Evolutionary conservation across 345 rosid genomes (phyloP).

Genomic region (Lumnitzera racemosa): DNA sequence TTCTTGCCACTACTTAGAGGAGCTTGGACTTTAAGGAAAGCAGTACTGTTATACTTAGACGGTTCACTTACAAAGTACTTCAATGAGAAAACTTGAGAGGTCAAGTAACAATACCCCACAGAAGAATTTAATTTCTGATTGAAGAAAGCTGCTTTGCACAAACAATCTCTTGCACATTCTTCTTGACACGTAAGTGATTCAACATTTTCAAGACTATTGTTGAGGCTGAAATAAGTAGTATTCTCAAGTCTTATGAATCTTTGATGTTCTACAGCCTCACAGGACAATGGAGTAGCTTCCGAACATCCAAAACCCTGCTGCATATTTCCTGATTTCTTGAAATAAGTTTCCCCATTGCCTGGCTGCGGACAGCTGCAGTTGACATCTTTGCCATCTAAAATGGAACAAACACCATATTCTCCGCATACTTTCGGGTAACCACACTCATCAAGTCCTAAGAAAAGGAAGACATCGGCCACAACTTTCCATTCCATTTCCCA

Average conservation of each 20-base stretch:
- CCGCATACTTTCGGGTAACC: conserved; percentile 4
- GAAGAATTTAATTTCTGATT: background rate
- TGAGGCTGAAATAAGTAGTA: conserved; percentile 1
- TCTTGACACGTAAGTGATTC: conserved; percentile 4
- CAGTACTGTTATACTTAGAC: too few relatives aligned
- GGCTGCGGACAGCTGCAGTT: conserved; percentile 7
- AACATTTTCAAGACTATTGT: background rate
- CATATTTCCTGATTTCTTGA: conserved; percentile 1
- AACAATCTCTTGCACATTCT: conserved; percentile 18
- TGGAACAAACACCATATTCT: conserved; percentile 2
- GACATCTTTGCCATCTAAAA: too few relatives aligned
- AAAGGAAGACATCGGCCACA: background rate
- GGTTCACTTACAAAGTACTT: background rate
- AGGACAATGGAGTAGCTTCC: conserved; percentile 6
- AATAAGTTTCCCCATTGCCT: conserved; percentile 1
- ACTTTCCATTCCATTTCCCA: conserved; percentile 7
- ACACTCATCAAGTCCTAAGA: background rate
- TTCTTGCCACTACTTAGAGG: too few relatives aligned
- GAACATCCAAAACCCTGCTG: conserved; percentile 8
- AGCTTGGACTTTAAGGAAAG: too few relatives aligned
- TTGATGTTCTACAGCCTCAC: conserved; percentile 1
- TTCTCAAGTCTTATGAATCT: conserved; percentile 3
- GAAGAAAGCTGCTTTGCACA: conserved; percentile 21
- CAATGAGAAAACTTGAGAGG: conserved; percentile 12
- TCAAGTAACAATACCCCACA: conserved; percentile 15